phyloP scores from a whole-genome alignment of 768 basidiomycete species.

The Lyophyllum shimeji region DNA sequence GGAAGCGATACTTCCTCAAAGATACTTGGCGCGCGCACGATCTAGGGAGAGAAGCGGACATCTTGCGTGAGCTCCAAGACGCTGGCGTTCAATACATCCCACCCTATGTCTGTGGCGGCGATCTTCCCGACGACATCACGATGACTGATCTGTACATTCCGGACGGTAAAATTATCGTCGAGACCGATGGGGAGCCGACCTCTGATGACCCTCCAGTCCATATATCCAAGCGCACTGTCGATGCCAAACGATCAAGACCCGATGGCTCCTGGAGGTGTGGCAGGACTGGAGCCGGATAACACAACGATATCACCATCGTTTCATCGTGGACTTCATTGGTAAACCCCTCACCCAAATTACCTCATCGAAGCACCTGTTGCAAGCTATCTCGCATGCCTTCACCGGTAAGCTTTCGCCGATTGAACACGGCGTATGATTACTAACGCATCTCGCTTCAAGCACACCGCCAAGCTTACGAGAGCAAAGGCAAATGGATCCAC shows the following conservation, averaged over 20 bases:
- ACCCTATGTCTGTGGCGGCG: conserved; percentile 25
- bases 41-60: conserved; percentile 17
- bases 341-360: conserved; percentile 8
- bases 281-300: neutral
- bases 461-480: conserved; percentile 9
- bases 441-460: neutral
- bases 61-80: conserved; percentile 14
- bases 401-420: conserved; percentile 13
- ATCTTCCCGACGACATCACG: conserved; percentile 23
- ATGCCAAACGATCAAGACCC: neutral
- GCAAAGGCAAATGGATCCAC: conserved; percentile 7
- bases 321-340: conserved; percentile 19
- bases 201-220: neutral
- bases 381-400: conserved; percentile 22
- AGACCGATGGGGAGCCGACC: neutral
- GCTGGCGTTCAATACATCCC: conserved; percentile 22
- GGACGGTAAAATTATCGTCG: neutral
- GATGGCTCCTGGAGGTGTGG: conserved; percentile 15
- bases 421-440: neutral
- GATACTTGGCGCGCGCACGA: conserved; percentile 23
- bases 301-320: conserved; percentile 20
- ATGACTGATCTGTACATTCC: too few relatives aligned
- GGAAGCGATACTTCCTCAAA: conserved; percentile 23
- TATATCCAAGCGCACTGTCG: too few relatives aligned
- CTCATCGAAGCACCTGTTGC: conserved; percentile 18